A percentile compares a stretch with the other conserved stretches of the same genome.
These are phyloP conservation scores for Nigrograna mackinnonii DNA, from an alignment of 2,329 filamentous ascomycete species.

Conservation along the genomic window DNA sequence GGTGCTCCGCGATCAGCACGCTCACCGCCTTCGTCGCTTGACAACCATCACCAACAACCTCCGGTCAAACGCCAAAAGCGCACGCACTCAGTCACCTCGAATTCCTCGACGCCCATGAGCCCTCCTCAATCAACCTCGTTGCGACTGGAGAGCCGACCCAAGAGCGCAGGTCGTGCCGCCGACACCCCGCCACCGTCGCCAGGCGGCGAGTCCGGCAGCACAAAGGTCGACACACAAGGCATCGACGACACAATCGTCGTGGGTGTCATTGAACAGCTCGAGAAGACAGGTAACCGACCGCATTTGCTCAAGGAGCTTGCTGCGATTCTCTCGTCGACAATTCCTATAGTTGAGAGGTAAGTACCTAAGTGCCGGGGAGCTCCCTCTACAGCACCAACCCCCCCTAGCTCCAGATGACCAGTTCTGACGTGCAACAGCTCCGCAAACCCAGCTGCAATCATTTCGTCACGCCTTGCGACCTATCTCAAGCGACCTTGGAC, in stretches of 20 bases:
- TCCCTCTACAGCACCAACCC: constrained; percentile 4
- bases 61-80: constrained; percentile 70
- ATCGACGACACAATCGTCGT: constrained; percentile 97
- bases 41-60: constrained; percentile 60
- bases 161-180: constrained; percentile 54
- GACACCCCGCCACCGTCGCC: constrained; percentile 84
- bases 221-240: constrained; percentile 74
- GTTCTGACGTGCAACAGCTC: constrained; percentile 65
- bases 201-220: constrained; percentile 49
- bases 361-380: constrained; percentile 48
- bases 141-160: constrained; percentile 51
- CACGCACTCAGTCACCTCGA: constrained; percentile 62
- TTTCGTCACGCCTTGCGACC: constrained; percentile 86
- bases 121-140: constrained; percentile 48
- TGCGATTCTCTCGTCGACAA: constrained; percentile 72
- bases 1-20: constrained; percentile 54
- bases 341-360: constrained; percentile 90
- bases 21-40: constrained; percentile 59
- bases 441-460: constrained; percentile 91
- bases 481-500: constrained; percentile 89
- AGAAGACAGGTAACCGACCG: constrained; percentile 87
- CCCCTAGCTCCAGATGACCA: constrained; percentile 23
- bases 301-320: constrained; percentile 95
- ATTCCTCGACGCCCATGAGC: constrained; percentile 45
- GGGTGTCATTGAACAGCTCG: constrained; percentile 83